Evolutionary conservation across 1,139 yeast genomes (phyloP), one percentile per base, ranked within the genome.

Genomic region (Yamadazyma kanchanaburiensis): DNA sequence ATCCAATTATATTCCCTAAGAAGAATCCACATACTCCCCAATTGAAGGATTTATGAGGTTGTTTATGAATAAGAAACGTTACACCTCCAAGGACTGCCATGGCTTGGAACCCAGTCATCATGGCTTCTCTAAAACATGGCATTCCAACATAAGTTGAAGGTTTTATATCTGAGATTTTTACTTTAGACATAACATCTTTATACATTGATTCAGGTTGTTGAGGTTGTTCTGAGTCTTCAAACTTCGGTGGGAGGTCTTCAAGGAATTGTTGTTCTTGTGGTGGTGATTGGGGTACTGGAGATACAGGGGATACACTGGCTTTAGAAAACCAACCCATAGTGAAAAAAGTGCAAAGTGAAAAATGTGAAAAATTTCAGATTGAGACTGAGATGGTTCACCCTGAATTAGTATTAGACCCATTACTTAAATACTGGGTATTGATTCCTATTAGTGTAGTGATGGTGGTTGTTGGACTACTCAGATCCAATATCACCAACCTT

Each of bases 61-160:
- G 74, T 45, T 81, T 78, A 43, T 83, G 85, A 32, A 83, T 76
- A 22, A 80, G 50, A 37, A 81, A 77, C 32, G 89, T 76, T 22
- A 86, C 84, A 0, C 80, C 72, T 0, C 89, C 85, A 22, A 84
- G 65, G 0, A 86, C 94, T 16, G 81, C 84, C 69, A 87, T 77
- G n/a, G 91, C 78, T 21, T 87, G 81, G 38, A 87, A 76, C 4
- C 96, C 97, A 0, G 94, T 74, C 39, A 89, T 65, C 54, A 88
- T 86, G 2, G 96, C 94, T 36, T 84, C 91, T 39, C 96, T 67
- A 55, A 89, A 86, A 55, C 97, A 89, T 2, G 97, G 96, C 53
- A 88, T 84, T 34, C 65, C 60, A 12, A 78, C 68, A 35, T 82
- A 63, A 26, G 72, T 67, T 3, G 64, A 64, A 6, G 77, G 45